Base-by-base conservation (phyloP, 2,329 filamentous ascomycete species). In the Pseudogymnoascus sp. region DNA sequence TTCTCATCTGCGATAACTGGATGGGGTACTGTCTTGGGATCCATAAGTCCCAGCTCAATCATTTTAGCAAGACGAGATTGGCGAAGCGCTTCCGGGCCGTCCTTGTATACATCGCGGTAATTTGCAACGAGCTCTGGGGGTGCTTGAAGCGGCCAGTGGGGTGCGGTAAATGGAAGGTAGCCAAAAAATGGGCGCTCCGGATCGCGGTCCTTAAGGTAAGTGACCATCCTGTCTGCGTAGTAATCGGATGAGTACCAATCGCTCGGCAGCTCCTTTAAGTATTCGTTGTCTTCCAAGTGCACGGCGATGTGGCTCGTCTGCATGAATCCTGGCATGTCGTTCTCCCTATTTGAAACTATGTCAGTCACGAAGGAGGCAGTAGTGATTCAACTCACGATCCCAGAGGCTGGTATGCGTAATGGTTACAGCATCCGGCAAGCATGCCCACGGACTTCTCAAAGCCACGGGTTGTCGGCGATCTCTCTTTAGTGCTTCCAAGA, bases 131-230 rank as follows among this genome's bases (percentile, higher is more conserved):
- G 77, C 45, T 81, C 77, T 60, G 76, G 73, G 0, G 84, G 83
- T 0, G 83, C 83, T 68, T 87, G 85, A 6, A 87, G 73, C 1
- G 85, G 85, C 85, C 85, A 87, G 67, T 87, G 84, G 1, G 84
- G 84, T 0, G 84, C 85, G 0, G 83, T 84, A 71, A 86, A 87
- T 1, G 84, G 83, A 2, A 84, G 75, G 70, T 85, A 86, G 1
- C 75, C 83, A 68, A 86, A 87, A 75, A 87, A 86, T 0, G 84
- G 81, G 60, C 72, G 67, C 4, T 74, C 68, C 11, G 74, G 71
- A 60, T 60, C 69, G 74, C 82, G 79, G 60, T 82, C 79, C 37
- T 76, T 73, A 1, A 85, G 73, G 62, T 84, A 84, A 14, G 77
- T 68, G 6, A 84, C 68, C 76, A 85, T 79, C 67, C 80, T 81